Percentiles rank a stretch among this genome's conserved stretches.
Conservation (phyloP, 1,284 basidiomycete genomes). For the Gymnopus androsaceus region DNA sequence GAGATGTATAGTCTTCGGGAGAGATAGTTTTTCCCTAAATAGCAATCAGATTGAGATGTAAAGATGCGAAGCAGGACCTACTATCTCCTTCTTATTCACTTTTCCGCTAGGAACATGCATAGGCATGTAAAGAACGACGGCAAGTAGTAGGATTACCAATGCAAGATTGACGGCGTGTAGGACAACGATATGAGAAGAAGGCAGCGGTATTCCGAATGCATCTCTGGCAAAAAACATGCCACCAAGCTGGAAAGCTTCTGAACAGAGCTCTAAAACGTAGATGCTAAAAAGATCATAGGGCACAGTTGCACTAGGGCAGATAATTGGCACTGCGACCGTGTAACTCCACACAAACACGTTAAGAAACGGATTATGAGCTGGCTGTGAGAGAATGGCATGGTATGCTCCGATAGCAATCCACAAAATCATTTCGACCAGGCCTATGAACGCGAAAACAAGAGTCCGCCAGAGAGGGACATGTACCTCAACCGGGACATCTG, state of each 20-base stretch:
- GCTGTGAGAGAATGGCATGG: slow-evolving; percentile 36
- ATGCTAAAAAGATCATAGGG: slow-evolving; percentile 57
- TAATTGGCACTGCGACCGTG: slow-evolving; percentile 38
- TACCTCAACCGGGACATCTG: slow-evolving; percentile 24
- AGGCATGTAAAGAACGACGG: slow-evolving; percentile 56
- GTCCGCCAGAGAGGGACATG: slow-evolving; percentile 57
- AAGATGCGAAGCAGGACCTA: slow-evolving; percentile 30
- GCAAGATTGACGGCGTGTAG: slow-evolving; percentile 41
- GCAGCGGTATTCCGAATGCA: slow-evolving; percentile 40
- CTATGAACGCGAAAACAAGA: slow-evolving; percentile 49
- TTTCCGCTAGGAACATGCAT: slow-evolving; percentile 52
- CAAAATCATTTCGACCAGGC: slow-evolving; percentile 48
- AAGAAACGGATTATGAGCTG: slow-evolving; percentile 38
- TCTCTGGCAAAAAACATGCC: slow-evolving; percentile 49
- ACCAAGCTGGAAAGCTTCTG: slow-evolving; percentile 45
- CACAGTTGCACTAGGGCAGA: slow-evolving; percentile 42
- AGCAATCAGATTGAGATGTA: not conserved
- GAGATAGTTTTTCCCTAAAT: slow-evolving; percentile 53
- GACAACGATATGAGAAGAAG: slow-evolving; percentile 32
- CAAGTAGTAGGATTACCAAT: slow-evolving; percentile 41
- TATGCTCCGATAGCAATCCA: slow-evolving; percentile 56
- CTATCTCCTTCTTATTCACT: slow-evolving; percentile 53
- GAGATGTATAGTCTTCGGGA: slow-evolving; percentile 76
- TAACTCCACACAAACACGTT: slow-evolving; percentile 60
- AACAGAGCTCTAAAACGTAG: slow-evolving; percentile 45